Conservation (phyloP, 1,284 basidiomycete species). For the Malassezia slooffiae region DNA sequence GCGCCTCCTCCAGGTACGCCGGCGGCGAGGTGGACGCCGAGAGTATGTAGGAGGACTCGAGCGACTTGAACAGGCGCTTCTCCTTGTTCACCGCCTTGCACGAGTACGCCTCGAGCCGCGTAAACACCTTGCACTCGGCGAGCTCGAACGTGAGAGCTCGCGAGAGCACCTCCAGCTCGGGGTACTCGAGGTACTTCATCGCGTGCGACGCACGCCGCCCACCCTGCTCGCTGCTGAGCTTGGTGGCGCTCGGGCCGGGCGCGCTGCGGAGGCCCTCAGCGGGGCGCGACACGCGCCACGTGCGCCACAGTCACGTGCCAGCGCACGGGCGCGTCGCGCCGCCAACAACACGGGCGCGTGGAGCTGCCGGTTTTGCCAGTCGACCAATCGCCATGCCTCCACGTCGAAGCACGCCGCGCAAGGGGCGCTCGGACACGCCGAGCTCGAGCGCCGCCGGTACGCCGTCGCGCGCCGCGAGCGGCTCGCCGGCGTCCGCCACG, state of each 20-base stretch:
- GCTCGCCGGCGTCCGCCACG: conserved; percentile 2
- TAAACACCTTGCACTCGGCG: conserved; percentile 78
- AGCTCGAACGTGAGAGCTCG: conserved; percentile 62
- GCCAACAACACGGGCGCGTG: conserved; percentile 6
- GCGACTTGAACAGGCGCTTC: conserved; percentile 84
- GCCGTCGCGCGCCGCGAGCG: background rate
- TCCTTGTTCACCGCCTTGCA: conserved; percentile 96
- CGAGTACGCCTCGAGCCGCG: conserved; percentile 89
- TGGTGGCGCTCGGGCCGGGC: conserved; percentile 2
- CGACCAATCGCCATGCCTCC: conserved; percentile 8
- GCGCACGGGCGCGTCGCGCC: conserved; percentile 5
- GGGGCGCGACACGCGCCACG: background rate
- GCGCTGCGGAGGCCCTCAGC: background rate
- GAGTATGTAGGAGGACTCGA: conserved; percentile 49
- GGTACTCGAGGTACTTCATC: conserved; percentile 87
- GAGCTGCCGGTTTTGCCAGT: background rate
- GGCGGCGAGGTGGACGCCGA: conserved; percentile 40
- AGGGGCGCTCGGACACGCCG: conserved; percentile 7
- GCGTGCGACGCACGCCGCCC: background rate
- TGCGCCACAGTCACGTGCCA: conserved; percentile 3
- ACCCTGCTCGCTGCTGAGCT: background rate
- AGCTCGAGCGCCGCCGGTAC: background rate
- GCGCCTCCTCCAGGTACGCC: conserved; percentile 35
- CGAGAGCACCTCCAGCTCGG: conserved; percentile 66
- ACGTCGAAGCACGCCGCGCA: conserved; percentile 16